Conservation (phyloP, 106 monocot genomes). For the Apostasia shenzhenica region DNA sequence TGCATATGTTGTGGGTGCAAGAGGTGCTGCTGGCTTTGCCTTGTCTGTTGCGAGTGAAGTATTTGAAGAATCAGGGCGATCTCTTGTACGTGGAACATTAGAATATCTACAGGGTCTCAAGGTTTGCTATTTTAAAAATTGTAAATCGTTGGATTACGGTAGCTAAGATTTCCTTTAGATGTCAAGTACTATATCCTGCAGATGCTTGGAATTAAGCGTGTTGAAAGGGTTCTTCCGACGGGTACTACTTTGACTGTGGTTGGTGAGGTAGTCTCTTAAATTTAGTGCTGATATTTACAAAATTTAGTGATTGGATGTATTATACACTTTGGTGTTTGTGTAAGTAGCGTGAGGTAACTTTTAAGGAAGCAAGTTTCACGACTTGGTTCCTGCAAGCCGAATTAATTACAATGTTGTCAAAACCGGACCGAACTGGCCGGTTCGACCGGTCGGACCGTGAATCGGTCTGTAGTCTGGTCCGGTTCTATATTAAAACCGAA, state of each 20-base stretch:
- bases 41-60: conserved; percentile 88
- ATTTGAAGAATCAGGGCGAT: conserved; percentile 94
- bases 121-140: conserved; percentile 33
- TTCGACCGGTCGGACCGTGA: no score
- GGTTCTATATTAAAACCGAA: no score
- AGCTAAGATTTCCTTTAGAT: background rate
- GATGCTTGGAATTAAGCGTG: conserved; percentile 94
- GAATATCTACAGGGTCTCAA: conserved; percentile 96
- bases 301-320: no score
- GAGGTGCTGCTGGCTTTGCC: conserved; percentile 67
- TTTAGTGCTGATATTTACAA: no score
- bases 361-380: no score
- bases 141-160: background rate
- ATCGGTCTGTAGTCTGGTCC: no score
- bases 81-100: conserved; percentile 84
- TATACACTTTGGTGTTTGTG: no score
- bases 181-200: conserved; percentile 14
- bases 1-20: conserved; percentile 70
- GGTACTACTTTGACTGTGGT: conserved; percentile 90
- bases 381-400: no score
- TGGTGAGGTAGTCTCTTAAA: conserved; percentile 71
- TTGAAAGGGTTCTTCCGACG: conserved; percentile 84
- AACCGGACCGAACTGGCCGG: no score
- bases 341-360: no score
- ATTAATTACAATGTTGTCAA: no score